Evolutionary conservation across 2,329 filamentous ascomycete genomes (phyloP).

Genomic region (Trichoderma atroviride): DNA sequence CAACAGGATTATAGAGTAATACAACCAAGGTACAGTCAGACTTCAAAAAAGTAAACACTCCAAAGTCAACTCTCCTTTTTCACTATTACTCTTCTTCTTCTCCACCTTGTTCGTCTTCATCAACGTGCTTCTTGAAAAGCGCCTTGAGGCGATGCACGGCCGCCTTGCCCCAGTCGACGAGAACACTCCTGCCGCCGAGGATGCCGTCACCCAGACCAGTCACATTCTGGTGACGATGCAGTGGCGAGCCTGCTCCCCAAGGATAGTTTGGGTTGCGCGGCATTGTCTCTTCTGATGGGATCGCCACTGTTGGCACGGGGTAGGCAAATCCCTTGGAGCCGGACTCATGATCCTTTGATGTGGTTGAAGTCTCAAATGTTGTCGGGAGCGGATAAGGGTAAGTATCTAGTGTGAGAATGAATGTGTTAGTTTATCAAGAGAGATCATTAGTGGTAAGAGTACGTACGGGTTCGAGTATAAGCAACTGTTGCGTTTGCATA

Average conservation of each 20-base stretch:
- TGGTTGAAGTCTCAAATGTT: constrained; percentile 31
- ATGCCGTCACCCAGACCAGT: constrained; percentile 34
- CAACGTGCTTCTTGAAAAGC: constrained; percentile 5
- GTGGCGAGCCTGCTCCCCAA: constrained; percentile 42
- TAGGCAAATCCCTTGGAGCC: constrained; percentile 13
- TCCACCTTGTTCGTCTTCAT: not conserved
- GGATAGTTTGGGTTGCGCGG: constrained; percentile 41
- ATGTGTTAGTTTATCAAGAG: not conserved
- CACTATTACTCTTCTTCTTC: not conserved
- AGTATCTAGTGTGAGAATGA: not conserved
- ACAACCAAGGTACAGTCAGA: not conserved
- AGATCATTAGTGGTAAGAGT: too few relatives aligned
- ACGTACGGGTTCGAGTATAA: constrained; percentile 23
- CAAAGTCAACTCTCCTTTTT: not conserved
- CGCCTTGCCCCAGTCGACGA: constrained; percentile 17
- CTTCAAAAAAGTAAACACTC: not conserved
- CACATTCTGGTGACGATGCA: constrained; percentile 41
- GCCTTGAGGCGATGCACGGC: constrained; percentile 7
- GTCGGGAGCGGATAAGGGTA: constrained; percentile 25
- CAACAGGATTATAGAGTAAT: constrained; percentile 15
- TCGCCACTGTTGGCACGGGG: constrained; percentile 31
- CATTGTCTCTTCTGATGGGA: constrained; percentile 28
- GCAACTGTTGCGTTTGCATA: not conserved
- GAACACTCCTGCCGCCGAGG: not conserved
- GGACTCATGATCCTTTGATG: constrained; percentile 22